Evolutionary conservation across 139 green algal genomes (phyloP).

Genomic region (Deuterostichococcus epilithicus): DNA sequence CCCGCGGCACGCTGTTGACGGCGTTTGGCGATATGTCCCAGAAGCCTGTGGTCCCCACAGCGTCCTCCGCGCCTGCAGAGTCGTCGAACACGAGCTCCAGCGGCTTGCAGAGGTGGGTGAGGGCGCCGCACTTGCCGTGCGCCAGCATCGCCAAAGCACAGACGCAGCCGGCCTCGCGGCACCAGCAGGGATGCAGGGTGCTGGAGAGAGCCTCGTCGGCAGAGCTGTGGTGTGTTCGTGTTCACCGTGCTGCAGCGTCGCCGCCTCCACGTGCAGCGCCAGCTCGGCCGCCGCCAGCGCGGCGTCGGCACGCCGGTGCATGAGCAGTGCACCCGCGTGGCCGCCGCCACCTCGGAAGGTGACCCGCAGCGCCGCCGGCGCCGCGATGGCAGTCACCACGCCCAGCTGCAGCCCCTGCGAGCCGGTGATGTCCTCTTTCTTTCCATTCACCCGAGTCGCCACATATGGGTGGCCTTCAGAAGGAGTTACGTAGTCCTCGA

Average conservation of each 20-base stretch:
- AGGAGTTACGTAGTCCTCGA: too few species aligned
- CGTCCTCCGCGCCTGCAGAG: conserved; percentile 58
- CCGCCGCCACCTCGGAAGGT: conserved; percentile 75
- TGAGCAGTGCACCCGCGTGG: conserved; percentile 69
- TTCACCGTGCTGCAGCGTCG: conserved; percentile 19
- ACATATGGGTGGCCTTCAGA: too few species aligned
- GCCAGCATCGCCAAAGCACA: too few species aligned
- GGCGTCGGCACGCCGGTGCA: conserved; percentile 75
- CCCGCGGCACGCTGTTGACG: conserved; percentile 85
- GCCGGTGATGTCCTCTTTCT: too few species aligned
- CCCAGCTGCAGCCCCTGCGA: conserved; percentile 73
- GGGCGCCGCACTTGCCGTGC: too few species aligned
- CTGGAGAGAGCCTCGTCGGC: too few species aligned
- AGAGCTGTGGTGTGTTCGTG: too few species aligned
- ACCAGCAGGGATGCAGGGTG: too few species aligned
- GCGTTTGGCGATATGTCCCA: conserved; percentile 79
- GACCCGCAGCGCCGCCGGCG: conserved; percentile 76
- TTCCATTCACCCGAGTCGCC: too few species aligned
- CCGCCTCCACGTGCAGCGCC: conserved; percentile 66
- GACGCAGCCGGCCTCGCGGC: too few species aligned
- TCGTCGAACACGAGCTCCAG: neutral
- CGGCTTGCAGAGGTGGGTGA: neutral
- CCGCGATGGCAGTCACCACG: conserved; percentile 91
- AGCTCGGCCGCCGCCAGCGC: conserved; percentile 87
- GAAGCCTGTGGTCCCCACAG: conserved; percentile 78